Percentiles rank a stretch among this genome's conserved stretches.
Evolutionary conservation across 345 rosid species (phyloP).

Genomic region (Chamaenerion angustifolium): DNA sequence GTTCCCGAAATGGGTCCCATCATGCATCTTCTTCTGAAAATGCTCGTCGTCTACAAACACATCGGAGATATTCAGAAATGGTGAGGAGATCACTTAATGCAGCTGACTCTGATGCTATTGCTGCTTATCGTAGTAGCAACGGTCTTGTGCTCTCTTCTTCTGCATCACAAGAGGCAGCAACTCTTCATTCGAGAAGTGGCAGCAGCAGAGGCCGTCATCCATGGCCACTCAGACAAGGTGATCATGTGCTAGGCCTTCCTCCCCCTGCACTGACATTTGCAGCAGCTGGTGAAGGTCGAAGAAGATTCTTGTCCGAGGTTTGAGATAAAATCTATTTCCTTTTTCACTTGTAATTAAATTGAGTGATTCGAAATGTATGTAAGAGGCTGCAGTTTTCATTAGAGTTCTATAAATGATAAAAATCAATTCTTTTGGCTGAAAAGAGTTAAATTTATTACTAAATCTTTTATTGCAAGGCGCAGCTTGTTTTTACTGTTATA

Average conservation of each 20-base stretch:
- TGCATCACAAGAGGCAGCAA: conserved; percentile 24
- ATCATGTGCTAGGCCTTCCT: conserved; percentile 33
- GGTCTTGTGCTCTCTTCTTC: conserved; percentile 25
- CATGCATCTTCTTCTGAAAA: conserved; percentile 23
- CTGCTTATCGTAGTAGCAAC: conserved; percentile 17
- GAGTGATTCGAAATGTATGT: too few species aligned
- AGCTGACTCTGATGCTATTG: conserved; percentile 19
- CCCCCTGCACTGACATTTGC: conserved; percentile 41
- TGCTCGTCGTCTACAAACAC: conserved; percentile 34
- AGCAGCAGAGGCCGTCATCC: conserved; percentile 20
- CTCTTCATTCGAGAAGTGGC: conserved; percentile 31
- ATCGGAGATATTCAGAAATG: conserved; percentile 53
- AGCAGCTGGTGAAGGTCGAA: conserved; percentile 55
- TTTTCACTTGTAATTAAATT: conserved; percentile 2
- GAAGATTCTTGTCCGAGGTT: conserved; percentile 73
- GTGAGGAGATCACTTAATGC: conserved; percentile 60
- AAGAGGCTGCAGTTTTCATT: too few species aligned
- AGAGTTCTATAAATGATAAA: too few species aligned
- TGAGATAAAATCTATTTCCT: conserved; percentile 15
- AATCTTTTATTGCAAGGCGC: too few species aligned
- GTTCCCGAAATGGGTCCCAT: conserved; percentile 23
- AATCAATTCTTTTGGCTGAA: too few species aligned
- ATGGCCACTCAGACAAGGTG: conserved; percentile 50
- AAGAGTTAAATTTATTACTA: too few species aligned
- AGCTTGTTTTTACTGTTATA: too few species aligned